Conservation (phyloP, 176 grass and related monocot genomes). For the Oryza glumipatula region DNA sequence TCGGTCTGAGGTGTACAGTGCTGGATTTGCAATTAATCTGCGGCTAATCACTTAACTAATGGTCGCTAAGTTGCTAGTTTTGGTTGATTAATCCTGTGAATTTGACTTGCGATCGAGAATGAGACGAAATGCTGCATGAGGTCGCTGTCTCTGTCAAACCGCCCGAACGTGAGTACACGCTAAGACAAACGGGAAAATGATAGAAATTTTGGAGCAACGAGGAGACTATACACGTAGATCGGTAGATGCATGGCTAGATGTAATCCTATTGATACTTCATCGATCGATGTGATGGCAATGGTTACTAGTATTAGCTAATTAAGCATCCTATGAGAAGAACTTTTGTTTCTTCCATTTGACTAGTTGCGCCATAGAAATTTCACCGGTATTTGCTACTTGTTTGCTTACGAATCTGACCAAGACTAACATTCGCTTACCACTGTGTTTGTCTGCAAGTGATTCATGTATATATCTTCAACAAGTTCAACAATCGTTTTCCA, state of each 20-base stretch:
- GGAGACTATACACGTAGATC: neutral
- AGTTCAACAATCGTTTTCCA: neutral
- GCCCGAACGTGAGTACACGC: neutral
- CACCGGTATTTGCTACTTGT: neutral
- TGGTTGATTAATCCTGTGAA: neutral
- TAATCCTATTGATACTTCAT: neutral
- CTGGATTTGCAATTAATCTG: conserved; percentile 6
- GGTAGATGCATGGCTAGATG: conserved; percentile 6
- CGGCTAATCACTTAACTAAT: neutral
- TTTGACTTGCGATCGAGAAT: conserved; percentile 2
- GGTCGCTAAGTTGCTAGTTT: neutral
- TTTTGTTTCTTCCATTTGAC: conserved; percentile 39
- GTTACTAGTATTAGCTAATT: neutral
- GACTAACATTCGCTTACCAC: neutral
- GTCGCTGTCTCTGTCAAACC: neutral
- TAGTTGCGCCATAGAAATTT: neutral
- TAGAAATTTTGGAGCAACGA: conserved; percentile 27
- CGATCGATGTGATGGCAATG: neutral
- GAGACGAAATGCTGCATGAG: neutral
- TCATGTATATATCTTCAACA: neutral
- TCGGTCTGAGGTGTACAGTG: neutral
- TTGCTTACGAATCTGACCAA: neutral
- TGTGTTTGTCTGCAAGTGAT: neutral
- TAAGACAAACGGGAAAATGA: conserved; percentile 5
- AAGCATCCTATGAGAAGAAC: neutral